Evolutionary conservation across 73 alveolate genomes (phyloP).

Genomic region (Paramecium caudatum): DNA sequence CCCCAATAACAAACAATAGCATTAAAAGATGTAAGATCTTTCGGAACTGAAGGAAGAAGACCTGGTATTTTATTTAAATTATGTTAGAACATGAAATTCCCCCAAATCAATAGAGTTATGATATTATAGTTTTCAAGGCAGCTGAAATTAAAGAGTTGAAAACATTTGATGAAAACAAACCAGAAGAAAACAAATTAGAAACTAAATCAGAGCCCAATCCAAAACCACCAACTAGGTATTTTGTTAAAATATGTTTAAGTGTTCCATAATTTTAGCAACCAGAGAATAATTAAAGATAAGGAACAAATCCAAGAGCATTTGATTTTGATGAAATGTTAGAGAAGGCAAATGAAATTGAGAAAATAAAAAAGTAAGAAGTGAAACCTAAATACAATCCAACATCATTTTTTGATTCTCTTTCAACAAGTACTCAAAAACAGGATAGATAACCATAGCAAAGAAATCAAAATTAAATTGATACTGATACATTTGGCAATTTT

Average conservation of each 20-base stretch:
- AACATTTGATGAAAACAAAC: background rate
- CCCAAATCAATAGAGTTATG: slow-evolving; percentile 54
- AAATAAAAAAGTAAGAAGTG: slow-evolving; percentile 42
- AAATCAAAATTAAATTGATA: slow-evolving; percentile 45
- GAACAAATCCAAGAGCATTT: slow-evolving; percentile 54
- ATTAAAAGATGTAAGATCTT: slow-evolving; percentile 73
- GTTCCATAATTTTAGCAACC: background rate
- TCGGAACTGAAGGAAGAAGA: slow-evolving; percentile 77
- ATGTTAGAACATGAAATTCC: slow-evolving; percentile 74
- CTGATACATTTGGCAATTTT: slow-evolving; percentile 67
- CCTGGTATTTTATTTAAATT: slow-evolving; percentile 59
- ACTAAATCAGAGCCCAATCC: too few species aligned
- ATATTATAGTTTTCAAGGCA: slow-evolving; percentile 57
- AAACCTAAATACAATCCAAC: slow-evolving; percentile 63
- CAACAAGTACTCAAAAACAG: slow-evolving; percentile 48
- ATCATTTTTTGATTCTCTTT: slow-evolving; percentile 55
- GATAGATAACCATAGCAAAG: slow-evolving; percentile 25
- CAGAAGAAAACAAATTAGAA: background rate
- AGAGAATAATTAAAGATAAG: background rate
- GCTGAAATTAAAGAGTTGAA: slow-evolving; percentile 56
- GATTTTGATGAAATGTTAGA: slow-evolving; percentile 39
- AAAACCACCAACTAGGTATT: too few species aligned
- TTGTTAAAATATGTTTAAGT: too few species aligned
- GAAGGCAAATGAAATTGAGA: slow-evolving; percentile 35
- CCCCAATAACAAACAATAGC: slow-evolving; percentile 71